Base-by-base conservation (phyloP, 2,329 filamentous ascomycete genomes). In the Fusarium sp. region DNA sequence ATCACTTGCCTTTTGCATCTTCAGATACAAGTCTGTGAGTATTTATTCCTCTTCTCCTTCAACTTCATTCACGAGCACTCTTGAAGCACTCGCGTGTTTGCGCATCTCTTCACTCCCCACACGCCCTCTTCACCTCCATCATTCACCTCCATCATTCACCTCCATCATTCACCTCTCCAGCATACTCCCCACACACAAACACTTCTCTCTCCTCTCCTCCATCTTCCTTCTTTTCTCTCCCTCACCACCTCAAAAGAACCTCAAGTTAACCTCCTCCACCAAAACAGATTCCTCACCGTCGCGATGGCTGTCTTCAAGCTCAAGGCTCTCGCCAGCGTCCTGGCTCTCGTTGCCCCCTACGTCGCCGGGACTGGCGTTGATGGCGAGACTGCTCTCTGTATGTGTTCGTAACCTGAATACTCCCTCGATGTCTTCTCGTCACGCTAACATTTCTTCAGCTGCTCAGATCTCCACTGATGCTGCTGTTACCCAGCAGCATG, bases 281-380 rank as follows among this genome's bases (percentile, higher is more conserved):
- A 42, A 33, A 55, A 53, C 33, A 72, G 65, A 65, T 52, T 50
- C 40, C 15, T 50, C 24, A 68, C 60, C 59, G 43, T 71, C 44
- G 57, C 57, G 49, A 80, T 80, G 78, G 51, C 68, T 69, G 57
- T 70, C 39, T 55, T 67, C 67, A 78, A 76, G 65, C 76, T 76
- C 72, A 71, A 72, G 54, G 31, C 69, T 36, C 54, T 77, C 34
- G 58, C 67, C 57, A 60, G 59, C 46, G 63, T 62, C 31, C 57
- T 78, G 50, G 70, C 70, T 50, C 43, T 77, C 24, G 49, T 70
- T 31, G 61, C 73, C 44, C 57, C 66, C 54, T 50, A 77, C 33
- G 58, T 66, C 38, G 52, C 67, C 11, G 67, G 61, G 38, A 67
- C 55, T 21, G 31, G 62, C 17, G 68, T 57, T 31, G 57, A 68